Percentiles rank a stretch among this genome's conserved stretches.
phyloP scores from a whole-genome alignment of 2,329 filamentous ascomycete genomes.

The Pseudogymnoascus sp. region DNA sequence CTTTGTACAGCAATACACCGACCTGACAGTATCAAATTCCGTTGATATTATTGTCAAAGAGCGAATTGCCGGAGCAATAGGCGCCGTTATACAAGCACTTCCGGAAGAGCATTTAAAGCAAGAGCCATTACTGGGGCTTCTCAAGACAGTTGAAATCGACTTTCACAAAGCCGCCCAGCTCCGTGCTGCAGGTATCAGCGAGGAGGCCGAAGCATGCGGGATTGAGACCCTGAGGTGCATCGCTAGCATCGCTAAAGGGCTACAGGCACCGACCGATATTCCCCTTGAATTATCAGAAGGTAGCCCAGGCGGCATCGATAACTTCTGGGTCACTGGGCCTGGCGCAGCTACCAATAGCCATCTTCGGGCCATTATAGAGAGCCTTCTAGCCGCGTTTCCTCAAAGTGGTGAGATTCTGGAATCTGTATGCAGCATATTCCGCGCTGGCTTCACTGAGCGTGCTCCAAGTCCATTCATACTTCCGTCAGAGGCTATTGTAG shows the following conservation, averaged over 20 bases:
- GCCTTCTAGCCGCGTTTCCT: slow-evolving; percentile 46
- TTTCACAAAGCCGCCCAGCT: slow-evolving; percentile 36
- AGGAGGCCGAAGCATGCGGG: slow-evolving; percentile 33
- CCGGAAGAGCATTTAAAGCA: slow-evolving; percentile 49
- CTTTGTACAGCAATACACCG: slow-evolving; percentile 65
- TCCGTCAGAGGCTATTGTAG: slow-evolving; percentile 55
- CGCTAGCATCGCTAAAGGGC: slow-evolving; percentile 61
- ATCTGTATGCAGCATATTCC: slow-evolving; percentile 62
- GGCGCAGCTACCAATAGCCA: slow-evolving; percentile 44
- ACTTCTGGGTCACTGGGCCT: slow-evolving; percentile 42
- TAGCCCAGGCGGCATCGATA: slow-evolving; percentile 26
- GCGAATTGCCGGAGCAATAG: slow-evolving; percentile 65
- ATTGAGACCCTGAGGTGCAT: slow-evolving; percentile 56
- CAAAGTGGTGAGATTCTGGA: slow-evolving; percentile 62
- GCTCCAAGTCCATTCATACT: slow-evolving; percentile 73
- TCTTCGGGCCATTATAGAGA: slow-evolving; percentile 44
- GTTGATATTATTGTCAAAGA: slow-evolving; percentile 63
- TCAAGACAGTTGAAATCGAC: slow-evolving; percentile 57
- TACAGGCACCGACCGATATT: slow-evolving; percentile 61
- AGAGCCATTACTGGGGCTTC: slow-evolving; percentile 48
- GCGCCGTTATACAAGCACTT: slow-evolving; percentile 68
- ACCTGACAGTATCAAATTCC: slow-evolving; percentile 51
- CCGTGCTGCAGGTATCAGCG: slow-evolving; percentile 11
- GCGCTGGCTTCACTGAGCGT: slow-evolving; percentile 67
- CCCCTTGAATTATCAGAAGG: slow-evolving; percentile 59